These are phyloP conservation scores for Xylariomycetidae sp. DNA, from an alignment of 2,329 filamentous ascomycete genomes.

Conservation along the genomic window DNA sequence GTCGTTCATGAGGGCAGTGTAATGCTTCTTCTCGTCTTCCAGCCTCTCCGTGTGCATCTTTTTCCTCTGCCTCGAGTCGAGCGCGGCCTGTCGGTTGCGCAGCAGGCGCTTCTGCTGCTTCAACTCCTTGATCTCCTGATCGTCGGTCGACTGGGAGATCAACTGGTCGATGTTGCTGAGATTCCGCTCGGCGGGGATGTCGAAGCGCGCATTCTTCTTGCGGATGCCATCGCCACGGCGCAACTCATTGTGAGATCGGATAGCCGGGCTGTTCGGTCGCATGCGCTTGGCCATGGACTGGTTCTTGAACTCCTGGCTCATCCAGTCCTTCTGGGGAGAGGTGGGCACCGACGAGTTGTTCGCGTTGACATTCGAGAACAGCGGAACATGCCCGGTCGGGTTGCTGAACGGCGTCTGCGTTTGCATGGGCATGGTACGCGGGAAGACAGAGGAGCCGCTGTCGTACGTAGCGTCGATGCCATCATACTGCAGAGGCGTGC, in stretches of 20 bases:
- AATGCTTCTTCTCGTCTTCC: constrained; percentile 94
- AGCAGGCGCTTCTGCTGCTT: constrained; percentile 97
- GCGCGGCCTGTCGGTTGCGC: constrained; percentile 90
- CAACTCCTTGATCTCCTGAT: constrained; percentile 92
- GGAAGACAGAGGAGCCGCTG: constrained; percentile 44
- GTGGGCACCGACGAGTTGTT: constrained; percentile 45
- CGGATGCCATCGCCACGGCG: constrained; percentile 81
- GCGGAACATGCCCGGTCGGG: constrained; percentile 41
- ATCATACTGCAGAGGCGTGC: constrained; percentile 70
- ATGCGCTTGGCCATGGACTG: constrained; percentile 54
- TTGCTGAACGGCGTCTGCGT: constrained; percentile 51
- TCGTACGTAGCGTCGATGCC: constrained; percentile 54
- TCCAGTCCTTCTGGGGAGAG: constrained; percentile 55
- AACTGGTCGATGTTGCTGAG: constrained; percentile 91
- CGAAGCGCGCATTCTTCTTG: constrained; percentile 98
- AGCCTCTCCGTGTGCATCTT: constrained; percentile 97
- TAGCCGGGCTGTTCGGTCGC: constrained; percentile 60
- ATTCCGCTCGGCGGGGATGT: constrained; percentile 90
- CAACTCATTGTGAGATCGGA: constrained; percentile 71
- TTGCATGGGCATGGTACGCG: constrained; percentile 45
- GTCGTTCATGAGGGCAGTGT: constrained; percentile 65
- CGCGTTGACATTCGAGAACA: constrained; percentile 47
- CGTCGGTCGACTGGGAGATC: constrained; percentile 81
- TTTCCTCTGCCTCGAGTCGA: constrained; percentile 95
- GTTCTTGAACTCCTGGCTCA: constrained; percentile 42